Percentiles rank a stretch among this genome's conserved stretches.
Evolutionary conservation across 257 asterid genomes (phyloP).

Genomic region (Penstemon davidsonii): DNA sequence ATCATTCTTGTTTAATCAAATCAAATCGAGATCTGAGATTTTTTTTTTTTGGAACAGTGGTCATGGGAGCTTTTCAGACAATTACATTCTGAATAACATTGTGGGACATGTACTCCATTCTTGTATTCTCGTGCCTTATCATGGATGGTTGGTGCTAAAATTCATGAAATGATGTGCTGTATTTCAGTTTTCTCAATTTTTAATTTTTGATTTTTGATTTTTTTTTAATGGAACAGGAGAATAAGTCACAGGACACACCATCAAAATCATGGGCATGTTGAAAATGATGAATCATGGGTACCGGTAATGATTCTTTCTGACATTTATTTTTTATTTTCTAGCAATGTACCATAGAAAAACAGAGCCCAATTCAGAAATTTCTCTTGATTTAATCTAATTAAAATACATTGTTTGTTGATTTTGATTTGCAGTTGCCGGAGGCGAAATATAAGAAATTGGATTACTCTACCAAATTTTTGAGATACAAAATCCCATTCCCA

Average conservation of each 20-base stretch:
- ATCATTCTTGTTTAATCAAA: not conserved
- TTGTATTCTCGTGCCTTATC: conserved; percentile 60
- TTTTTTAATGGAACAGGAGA: conserved; percentile 38
- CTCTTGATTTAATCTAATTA: not conserved
- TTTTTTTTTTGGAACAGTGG: conserved; percentile 43
- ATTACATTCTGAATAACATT: conserved; percentile 42
- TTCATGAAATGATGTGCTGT: not conserved
- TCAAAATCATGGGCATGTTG: conserved; percentile 74
- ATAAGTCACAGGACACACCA: conserved; percentile 77
- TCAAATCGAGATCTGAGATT: not conserved
- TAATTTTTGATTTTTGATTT: not conserved
- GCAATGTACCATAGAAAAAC: not conserved
- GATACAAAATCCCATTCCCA: conserved; percentile 68
- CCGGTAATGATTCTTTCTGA: conserved; percentile 43
- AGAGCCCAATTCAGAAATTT: no score
- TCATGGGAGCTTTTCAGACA: conserved; percentile 72
- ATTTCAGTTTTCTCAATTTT: not conserved
- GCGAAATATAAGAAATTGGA: conserved; percentile 46
- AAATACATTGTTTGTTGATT: not conserved
- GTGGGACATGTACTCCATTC: conserved; percentile 72
- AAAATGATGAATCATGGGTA: conserved; percentile 73
- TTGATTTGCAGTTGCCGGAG: conserved; percentile 50
- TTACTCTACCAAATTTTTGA: conserved; percentile 43
- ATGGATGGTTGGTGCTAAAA: conserved; percentile 52
- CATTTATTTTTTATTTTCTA: not conserved